Percentiles rank a stretch among this genome's conserved stretches.
phyloP scores from a whole-genome alignment of 2,329 filamentous ascomycete genomes.

The Ophiocordyceps camponoti-floridani region DNA sequence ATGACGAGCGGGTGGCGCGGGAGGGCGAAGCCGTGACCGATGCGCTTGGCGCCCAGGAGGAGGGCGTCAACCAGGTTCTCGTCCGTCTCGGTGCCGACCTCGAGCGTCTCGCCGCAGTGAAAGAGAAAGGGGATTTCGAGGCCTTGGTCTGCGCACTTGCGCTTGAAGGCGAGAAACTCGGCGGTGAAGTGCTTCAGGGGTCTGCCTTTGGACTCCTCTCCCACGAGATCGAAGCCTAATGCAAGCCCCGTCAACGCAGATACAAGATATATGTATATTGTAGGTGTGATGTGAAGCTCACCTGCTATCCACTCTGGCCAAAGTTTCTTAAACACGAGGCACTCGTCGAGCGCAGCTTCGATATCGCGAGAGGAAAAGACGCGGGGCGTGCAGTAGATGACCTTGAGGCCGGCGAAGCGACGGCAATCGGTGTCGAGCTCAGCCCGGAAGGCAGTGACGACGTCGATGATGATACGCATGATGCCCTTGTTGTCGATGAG shows the following conservation, averaged over 20 bases:
- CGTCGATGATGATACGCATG: conserved; percentile 40
- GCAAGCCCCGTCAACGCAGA: background rate
- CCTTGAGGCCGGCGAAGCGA: conserved; percentile 46
- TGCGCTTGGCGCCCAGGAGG: conserved; percentile 45
- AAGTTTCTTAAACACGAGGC: conserved; percentile 36
- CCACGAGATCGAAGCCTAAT: conserved; percentile 50
- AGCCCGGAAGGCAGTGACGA: conserved; percentile 28
- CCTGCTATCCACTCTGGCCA: conserved; percentile 46
- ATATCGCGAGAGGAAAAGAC: conserved; percentile 34
- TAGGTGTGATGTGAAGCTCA: conserved; percentile 12
- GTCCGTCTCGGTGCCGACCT: conserved; percentile 44
- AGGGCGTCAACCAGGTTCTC: conserved; percentile 54
- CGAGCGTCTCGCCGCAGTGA: conserved; percentile 59
- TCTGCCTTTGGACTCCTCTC: conserved; percentile 43
- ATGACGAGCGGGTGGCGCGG: conserved; percentile 50
- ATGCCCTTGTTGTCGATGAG: conserved; percentile 38
- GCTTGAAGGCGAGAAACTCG: conserved; percentile 38
- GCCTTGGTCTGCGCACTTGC: conserved; percentile 24
- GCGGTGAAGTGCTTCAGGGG: conserved; percentile 37
- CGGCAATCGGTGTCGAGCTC: conserved; percentile 10
- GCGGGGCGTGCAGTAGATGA: conserved; percentile 54
- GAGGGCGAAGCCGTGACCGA: conserved; percentile 57
- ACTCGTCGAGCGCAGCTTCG: conserved; percentile 36
- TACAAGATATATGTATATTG: background rate
- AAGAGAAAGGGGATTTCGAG: conserved; percentile 55